A percentile compares a stretch with the other conserved stretches of the same genome.
Conservation (phyloP, 257 asterid species). For the Voacanga thouarsii region DNA sequence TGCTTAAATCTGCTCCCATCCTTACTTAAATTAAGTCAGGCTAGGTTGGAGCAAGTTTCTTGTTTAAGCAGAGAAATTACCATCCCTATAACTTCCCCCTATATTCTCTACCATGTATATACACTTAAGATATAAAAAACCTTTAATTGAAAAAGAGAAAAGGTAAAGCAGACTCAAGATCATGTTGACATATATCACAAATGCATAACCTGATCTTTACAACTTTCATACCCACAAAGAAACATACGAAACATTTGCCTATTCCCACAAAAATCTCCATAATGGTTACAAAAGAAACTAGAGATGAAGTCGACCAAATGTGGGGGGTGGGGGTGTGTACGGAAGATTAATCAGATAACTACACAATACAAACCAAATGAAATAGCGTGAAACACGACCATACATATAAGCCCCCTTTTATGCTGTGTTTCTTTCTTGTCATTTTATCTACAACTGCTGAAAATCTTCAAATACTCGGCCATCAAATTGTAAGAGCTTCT, state of each 20-base stretch:
- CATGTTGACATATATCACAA: background rate
- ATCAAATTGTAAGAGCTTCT: constrained; percentile 27
- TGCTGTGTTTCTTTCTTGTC: background rate
- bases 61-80: too few relatives aligned
- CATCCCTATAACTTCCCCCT: too few relatives aligned
- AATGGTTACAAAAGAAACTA: background rate
- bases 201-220: background rate
- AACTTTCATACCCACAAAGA: background rate
- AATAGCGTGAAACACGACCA: background rate
- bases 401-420: background rate
- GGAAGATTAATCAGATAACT: too few relatives aligned
- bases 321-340: too few relatives aligned
- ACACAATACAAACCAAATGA: background rate
- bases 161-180: too few relatives aligned
- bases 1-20: too few relatives aligned
- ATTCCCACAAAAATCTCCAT: background rate
- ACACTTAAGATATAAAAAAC: too few relatives aligned
- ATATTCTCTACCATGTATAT: too few relatives aligned
- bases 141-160: too few relatives aligned
- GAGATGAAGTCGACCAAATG: too few relatives aligned
- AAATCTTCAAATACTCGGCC: background rate
- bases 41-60: too few relatives aligned
- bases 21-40: too few relatives aligned
- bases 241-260: background rate
- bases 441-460: background rate